Evolutionary conservation across 768 basidiomycete species (phyloP).

Genomic region (Dentipellis fragilis): DNA sequence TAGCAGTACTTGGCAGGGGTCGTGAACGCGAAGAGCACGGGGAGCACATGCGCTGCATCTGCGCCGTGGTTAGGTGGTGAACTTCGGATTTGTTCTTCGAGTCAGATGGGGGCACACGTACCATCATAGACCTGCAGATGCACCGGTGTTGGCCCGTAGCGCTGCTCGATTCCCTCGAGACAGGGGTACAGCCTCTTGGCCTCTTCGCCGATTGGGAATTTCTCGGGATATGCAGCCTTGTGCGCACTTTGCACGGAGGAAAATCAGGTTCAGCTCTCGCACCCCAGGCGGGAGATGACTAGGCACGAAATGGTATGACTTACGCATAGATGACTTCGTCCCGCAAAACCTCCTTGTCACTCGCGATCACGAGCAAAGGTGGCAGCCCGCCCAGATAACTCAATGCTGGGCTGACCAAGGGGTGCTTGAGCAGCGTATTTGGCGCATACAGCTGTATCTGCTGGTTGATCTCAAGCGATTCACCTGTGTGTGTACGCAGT

Average conservation of each 20-base stretch:
- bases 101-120: constrained; percentile 16
- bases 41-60: constrained; percentile 69
- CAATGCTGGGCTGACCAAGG: constrained; percentile 72
- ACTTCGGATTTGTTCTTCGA: not conserved
- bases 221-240: constrained; percentile 78
- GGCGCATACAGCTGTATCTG: constrained; percentile 85
- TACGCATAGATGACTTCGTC: constrained; percentile 88
- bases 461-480: constrained; percentile 41
- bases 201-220: constrained; percentile 41
- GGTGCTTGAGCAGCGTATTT: constrained; percentile 69
- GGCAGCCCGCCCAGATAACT: constrained; percentile 86
- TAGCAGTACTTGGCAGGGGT: constrained; percentile 75
- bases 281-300: no score
- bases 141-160: constrained; percentile 59
- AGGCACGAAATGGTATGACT: not conserved
- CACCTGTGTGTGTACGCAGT: constrained; percentile 37
- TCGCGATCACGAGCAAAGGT: constrained; percentile 74
- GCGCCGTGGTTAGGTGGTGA: constrained; percentile 12
- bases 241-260: constrained; percentile 53
- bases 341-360: constrained; percentile 84
- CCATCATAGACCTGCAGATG: constrained; percentile 94
- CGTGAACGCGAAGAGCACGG: constrained; percentile 65
- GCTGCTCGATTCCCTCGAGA: constrained; percentile 43
- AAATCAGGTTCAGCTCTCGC: not conserved
- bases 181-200: constrained; percentile 44